Percentiles rank a stretch among this genome's conserved stretches.
Conservation (phyloP, 768 basidiomycete species). For the Suillus ampliporus region DNA sequence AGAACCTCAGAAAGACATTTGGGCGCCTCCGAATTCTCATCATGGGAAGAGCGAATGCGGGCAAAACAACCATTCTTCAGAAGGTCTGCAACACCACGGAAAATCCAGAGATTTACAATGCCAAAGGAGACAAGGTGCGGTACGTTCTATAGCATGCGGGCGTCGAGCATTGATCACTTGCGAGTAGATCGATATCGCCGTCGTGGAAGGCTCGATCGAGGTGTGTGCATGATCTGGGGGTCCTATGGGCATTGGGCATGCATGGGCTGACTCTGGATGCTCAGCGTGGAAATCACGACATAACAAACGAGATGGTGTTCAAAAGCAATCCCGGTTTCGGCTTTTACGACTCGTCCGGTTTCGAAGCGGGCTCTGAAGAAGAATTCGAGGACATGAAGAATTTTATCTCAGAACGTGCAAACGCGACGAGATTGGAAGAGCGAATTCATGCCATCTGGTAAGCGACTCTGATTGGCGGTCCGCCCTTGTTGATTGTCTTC, state of each 20-base stretch:
- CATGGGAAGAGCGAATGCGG: too few species aligned
- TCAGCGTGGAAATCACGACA: too few species aligned
- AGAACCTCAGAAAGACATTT: background rate
- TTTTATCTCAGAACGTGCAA: background rate
- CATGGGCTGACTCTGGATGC: background rate
- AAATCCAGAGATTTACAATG: background rate
- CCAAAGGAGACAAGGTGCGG: background rate
- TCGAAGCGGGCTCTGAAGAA: background rate
- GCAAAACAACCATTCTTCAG: background rate
- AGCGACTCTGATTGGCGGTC: background rate
- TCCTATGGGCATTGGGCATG: too few species aligned
- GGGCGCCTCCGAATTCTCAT: background rate
- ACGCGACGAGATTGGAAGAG: slow-evolving; percentile 6
- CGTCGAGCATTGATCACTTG: background rate
- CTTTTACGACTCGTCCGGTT: slow-evolving; percentile 38
- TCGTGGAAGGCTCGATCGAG: background rate
- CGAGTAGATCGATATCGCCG: background rate
- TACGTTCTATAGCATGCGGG: background rate
- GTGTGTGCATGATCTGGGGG: slow-evolving; percentile 21
- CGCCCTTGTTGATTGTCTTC: too few species aligned
- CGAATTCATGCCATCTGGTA: slow-evolving; percentile 6
- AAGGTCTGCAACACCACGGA: background rate
- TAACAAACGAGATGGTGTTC: too few species aligned
- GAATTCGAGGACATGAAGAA: background rate
- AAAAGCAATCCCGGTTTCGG: slow-evolving; percentile 13